Percentiles rank a stretch among this genome's conserved stretches.
Conservation (phyloP, 176 grass and related monocot genomes). For the Carex kokanica region DNA sequence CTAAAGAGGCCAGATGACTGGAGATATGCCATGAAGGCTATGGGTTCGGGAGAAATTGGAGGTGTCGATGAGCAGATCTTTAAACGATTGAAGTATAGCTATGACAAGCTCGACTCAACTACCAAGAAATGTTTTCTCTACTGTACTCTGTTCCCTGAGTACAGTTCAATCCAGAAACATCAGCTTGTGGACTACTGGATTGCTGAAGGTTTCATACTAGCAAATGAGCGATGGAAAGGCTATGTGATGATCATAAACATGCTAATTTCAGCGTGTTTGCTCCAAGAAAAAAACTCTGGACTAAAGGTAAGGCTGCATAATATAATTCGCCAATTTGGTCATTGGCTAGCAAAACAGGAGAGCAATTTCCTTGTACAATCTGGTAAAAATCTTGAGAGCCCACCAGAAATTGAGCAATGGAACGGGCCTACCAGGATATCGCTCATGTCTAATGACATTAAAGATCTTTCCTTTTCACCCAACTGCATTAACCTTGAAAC, state of each 20-base stretch:
- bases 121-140: slow-evolving; percentile 68
- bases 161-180: slow-evolving; percentile 54
- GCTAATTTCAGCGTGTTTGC: slow-evolving; percentile 48
- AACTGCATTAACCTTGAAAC: slow-evolving; percentile 25
- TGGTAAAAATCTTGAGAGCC: slow-evolving; percentile 38
- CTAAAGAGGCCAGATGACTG: slow-evolving; percentile 35
- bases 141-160: slow-evolving; percentile 59
- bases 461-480: slow-evolving; percentile 28
- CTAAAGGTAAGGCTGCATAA: slow-evolving; percentile 69
- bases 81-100: slow-evolving; percentile 55
- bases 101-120: slow-evolving; percentile 38
- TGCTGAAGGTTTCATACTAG: slow-evolving; percentile 43
- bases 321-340: slow-evolving; percentile 48
- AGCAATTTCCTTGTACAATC: slow-evolving; percentile 39
- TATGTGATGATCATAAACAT: slow-evolving; percentile 36
- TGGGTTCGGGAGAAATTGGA: neutral
- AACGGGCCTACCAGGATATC: slow-evolving; percentile 48
- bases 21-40: slow-evolving; percentile 29
- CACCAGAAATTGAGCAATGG: slow-evolving; percentile 43
- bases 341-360: slow-evolving; percentile 31
- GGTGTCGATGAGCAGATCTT: slow-evolving; percentile 53
- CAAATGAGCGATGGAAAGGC: slow-evolving; percentile 20
- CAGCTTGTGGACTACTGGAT: slow-evolving; percentile 66
- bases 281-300: slow-evolving; percentile 35
- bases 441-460: slow-evolving; percentile 81